Conservation (phyloP, 768 basidiomycete genomes). For the Collybia mongolica region DNA sequence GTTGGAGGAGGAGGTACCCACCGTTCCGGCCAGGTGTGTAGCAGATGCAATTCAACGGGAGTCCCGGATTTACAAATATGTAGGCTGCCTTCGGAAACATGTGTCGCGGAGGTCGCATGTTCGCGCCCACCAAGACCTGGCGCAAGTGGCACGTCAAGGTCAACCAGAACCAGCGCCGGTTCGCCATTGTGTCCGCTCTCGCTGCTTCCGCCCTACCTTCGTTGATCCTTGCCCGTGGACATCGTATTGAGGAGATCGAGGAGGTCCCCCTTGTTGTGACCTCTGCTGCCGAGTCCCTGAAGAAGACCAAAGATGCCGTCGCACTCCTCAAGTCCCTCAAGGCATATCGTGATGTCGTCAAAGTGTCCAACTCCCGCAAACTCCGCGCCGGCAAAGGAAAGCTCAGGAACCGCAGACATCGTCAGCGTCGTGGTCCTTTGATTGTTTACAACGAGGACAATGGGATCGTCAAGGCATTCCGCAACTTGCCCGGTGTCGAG, state of each 20-base stretch:
- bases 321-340: conserved; percentile 86
- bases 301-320: conserved; percentile 97
- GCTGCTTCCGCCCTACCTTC: conserved; percentile 98
- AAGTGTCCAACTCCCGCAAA: conserved; percentile 97
- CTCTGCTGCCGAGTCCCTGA: conserved; percentile 78
- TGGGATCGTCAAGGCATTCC: conserved; percentile 97
- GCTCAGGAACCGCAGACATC: conserved; percentile 93
- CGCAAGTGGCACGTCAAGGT: conserved; percentile 99
- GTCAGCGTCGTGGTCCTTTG: conserved; percentile 96
- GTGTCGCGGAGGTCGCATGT: conserved; percentile 99
- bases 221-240: conserved; percentile 97
- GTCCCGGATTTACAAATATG: conserved; percentile 5
- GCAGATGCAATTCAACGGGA: background rate
- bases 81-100: conserved; percentile 99
- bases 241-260: conserved; percentile 95
- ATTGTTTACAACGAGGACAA: conserved; percentile 97
- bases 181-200: conserved; percentile 95
- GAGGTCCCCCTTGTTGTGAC: conserved; percentile 95
- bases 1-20: conserved; percentile 98
- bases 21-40: conserved; percentile 88
- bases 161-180: conserved; percentile 98
- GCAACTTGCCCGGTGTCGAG: conserved; percentile 98
- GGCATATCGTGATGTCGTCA: conserved; percentile 91
- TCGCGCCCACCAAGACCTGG: conserved; percentile 99
- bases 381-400: conserved; percentile 97